These are phyloP conservation scores for Flaveria brownii DNA, from an alignment of 129 eudicot species.

Conservation along the genomic window DNA sequence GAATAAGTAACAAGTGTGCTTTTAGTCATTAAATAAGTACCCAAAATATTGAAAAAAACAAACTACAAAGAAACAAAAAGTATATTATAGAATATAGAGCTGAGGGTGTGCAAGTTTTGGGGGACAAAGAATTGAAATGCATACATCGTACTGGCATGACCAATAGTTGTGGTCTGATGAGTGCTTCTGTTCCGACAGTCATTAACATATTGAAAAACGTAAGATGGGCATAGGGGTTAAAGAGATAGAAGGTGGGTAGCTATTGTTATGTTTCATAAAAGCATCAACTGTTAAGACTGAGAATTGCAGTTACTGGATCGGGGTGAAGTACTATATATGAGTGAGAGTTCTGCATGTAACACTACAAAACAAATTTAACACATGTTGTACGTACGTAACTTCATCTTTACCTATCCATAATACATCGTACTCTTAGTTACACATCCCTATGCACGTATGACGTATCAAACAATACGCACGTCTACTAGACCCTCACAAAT, in stretches of 20 bases:
- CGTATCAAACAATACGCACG: no score
- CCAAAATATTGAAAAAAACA: neutral
- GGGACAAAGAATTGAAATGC: conserved; percentile 32
- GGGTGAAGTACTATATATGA: neutral
- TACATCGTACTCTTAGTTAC: neutral
- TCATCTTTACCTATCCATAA: neutral
- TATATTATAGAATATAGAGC: neutral
- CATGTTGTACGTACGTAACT: neutral
- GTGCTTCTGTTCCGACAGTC: conserved; percentile 23
- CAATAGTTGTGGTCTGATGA: conserved; percentile 17
- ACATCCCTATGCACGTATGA: neutral
- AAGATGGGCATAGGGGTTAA: conserved; percentile 1
- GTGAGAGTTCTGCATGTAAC: conserved; percentile 19
- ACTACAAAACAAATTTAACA: conserved; percentile 18
- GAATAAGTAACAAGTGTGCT: neutral
- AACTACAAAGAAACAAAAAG: conserved; percentile 5
- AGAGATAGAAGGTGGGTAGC: neutral
- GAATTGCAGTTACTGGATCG: conserved; percentile 31
- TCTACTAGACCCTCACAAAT: no score
- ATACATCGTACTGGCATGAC: neutral
- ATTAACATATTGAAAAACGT: neutral
- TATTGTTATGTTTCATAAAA: conserved; percentile 36
- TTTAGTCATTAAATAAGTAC: neutral
- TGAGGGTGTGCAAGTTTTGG: conserved; percentile 11
- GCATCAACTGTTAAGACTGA: conserved; percentile 28